These are phyloP conservation scores for Elsinoe necatrix DNA, from an alignment of 2,329 filamentous ascomycete species.

Conservation along the genomic window DNA sequence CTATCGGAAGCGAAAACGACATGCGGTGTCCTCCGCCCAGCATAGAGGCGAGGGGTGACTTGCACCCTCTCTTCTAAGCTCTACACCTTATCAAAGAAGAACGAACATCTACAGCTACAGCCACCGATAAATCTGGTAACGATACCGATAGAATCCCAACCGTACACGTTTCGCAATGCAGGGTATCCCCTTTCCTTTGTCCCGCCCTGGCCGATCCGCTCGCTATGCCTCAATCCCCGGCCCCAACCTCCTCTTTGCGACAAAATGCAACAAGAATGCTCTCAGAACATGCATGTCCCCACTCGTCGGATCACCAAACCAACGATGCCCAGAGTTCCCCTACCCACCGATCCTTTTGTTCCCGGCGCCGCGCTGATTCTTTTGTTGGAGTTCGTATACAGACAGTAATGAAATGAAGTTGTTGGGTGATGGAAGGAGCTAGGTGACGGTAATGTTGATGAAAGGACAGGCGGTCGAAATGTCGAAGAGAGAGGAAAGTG, in stretches of 20 bases:
- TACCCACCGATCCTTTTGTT: neutral
- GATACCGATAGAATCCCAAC: neutral
- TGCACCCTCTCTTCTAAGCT: neutral
- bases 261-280: constrained; percentile 5
- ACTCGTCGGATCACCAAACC: neutral
- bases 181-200: neutral
- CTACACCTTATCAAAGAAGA: neutral
- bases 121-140: neutral
- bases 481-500: neutral
- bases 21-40: neutral
- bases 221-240: neutral
- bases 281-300: neutral
- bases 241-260: neutral
- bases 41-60: neutral
- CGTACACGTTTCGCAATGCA: neutral
- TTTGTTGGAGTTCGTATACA: neutral
- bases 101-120: neutral
- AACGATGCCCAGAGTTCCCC: neutral
- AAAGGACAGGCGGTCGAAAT: neutral
- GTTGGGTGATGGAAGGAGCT: neutral
- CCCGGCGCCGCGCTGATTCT: constrained; percentile 2
- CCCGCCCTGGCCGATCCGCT: neutral
- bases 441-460: neutral
- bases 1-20: neutral
- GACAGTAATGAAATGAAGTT: neutral